A percentile compares a stretch with the other conserved stretches of the same genome.
phyloP scores from a whole-genome alignment of 371 early-diverging fungal species.

The Syncephalastrum sp. region DNA sequence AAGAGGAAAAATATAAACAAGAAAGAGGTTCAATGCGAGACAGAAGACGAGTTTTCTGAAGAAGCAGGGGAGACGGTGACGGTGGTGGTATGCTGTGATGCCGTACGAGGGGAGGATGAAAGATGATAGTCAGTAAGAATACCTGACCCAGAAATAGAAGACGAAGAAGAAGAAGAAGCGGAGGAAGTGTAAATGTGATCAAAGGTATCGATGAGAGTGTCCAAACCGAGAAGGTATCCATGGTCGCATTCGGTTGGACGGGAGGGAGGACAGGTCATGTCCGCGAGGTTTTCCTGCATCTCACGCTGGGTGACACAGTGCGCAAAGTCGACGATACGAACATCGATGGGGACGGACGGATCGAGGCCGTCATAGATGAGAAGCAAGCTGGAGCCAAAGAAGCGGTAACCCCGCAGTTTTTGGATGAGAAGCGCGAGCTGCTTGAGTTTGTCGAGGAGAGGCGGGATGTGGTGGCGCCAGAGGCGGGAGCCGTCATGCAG shows the following conservation, averaged over 20 bases:
- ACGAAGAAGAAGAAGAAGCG: no score
- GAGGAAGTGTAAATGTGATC: slow-evolving; percentile 40
- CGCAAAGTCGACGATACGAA: slow-evolving; percentile 94
- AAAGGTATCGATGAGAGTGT: slow-evolving; percentile 60
- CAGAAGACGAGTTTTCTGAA: no score
- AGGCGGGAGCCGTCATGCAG: slow-evolving; percentile 73
- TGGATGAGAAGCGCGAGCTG: slow-evolving; percentile 68
- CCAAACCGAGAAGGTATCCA: slow-evolving; percentile 68
- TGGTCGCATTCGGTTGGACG: slow-evolving; percentile 60
- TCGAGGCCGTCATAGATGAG: slow-evolving; percentile 33
- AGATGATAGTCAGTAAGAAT: no score
- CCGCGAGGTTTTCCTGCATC: slow-evolving; percentile 13
- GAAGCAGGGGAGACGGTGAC: no score
- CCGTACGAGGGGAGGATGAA: no score
- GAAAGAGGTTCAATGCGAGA: no score
- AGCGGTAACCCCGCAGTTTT: slow-evolving; percentile 77
- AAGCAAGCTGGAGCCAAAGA: slow-evolving; percentile 86
- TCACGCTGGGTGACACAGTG: slow-evolving; percentile 58
- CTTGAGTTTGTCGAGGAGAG: slow-evolving; percentile 67
- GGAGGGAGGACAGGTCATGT: slow-evolving; percentile 60
- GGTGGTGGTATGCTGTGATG: no score
- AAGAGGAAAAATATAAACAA: no score
- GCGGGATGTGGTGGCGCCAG: slow-evolving; percentile 72
- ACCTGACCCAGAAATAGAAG: no score
- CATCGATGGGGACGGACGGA: slow-evolving; percentile 37